Base-by-base conservation (phyloP, 257 asterid genomes). In the Forsythia viridissima region DNA sequence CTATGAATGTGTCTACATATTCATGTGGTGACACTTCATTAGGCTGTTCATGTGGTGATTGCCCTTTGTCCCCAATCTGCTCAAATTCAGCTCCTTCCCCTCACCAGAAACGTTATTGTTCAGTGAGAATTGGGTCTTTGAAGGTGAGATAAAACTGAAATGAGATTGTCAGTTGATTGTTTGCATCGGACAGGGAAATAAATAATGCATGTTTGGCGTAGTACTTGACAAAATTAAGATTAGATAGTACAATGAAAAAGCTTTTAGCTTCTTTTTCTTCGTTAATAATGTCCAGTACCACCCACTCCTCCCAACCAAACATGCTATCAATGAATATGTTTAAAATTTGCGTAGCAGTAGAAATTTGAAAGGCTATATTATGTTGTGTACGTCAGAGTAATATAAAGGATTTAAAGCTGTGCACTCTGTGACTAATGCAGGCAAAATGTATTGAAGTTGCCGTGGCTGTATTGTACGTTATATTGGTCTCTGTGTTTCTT, bases 31-130 rank as follows among this genome's bases (percentile, higher is more conserved):
- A 95, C 84, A 86, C 94, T 61, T 89, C 97, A 12, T 86, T 95
- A 77, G 98, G 99, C 80, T 95, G 99, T 87, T 95, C 99, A n/a
- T 95, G 99, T 76, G 99, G 99, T 74, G 98, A 95, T 84, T 95
- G 99, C 78, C 98, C 97, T 81, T 87, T 91, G 8, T 78, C 99
- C 18, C 77, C 87, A 41, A 91, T 72, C 66, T 95, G 99, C 80
- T 90, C 92, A 41, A 86, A 79, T 85, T 92, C 97, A 20, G 91
- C 87, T 78, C 93, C 97, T 74, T 77, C 93, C 72, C 76, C 90
- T 84, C 90, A 74, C 65, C 77, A 83, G 83, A 86, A 90, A 83
- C 88, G 81, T 77, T 93, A 97, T 42, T 95, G 99, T 87, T 87
- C 93, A 38, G 90, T 95, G 85, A 87, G 86, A 85, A 92, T 95